phyloP scores from a whole-genome alignment of 768 basidiomycete genomes.

The Lactarius vividus region DNA sequence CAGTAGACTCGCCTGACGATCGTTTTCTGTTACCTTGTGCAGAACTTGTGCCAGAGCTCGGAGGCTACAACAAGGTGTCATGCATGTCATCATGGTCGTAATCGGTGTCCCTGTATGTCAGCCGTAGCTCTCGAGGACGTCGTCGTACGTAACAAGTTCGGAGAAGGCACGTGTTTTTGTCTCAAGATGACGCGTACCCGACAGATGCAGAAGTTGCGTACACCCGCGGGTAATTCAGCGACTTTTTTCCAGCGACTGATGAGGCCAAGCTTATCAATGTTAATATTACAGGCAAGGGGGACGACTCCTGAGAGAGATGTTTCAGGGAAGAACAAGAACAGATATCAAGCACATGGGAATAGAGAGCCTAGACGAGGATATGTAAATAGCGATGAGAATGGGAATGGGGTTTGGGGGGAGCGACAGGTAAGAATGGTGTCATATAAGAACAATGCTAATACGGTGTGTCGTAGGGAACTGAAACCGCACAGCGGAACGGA shows the following conservation, averaged over 20 bases:
- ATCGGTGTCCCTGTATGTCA: too few relatives aligned
- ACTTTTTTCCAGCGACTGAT: not conserved
- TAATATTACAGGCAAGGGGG: not conserved
- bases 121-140: not conserved
- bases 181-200: not conserved
- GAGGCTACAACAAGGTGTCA: not conserved
- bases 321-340: not conserved
- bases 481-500: not conserved
- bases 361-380: not conserved
- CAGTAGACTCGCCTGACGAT: not conserved
- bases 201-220: not conserved
- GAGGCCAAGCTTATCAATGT: not conserved
- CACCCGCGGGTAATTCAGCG: not conserved
- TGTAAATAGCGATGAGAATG: not conserved
- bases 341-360: constrained; percentile 2
- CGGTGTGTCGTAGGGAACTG: not conserved
- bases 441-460: not conserved
- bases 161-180: not conserved
- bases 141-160: not conserved
- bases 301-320: not conserved
- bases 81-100: too few relatives aligned
- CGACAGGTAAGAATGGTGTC: not conserved
- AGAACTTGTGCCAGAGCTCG: not conserved
- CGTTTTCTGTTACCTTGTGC: not conserved
- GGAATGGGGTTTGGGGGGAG: not conserved